A percentile compares a stretch with the other conserved stretches of the same genome.
phyloP scores from a whole-genome alignment of 306 rosid species.

The Ziziphus jujuba region DNA sequence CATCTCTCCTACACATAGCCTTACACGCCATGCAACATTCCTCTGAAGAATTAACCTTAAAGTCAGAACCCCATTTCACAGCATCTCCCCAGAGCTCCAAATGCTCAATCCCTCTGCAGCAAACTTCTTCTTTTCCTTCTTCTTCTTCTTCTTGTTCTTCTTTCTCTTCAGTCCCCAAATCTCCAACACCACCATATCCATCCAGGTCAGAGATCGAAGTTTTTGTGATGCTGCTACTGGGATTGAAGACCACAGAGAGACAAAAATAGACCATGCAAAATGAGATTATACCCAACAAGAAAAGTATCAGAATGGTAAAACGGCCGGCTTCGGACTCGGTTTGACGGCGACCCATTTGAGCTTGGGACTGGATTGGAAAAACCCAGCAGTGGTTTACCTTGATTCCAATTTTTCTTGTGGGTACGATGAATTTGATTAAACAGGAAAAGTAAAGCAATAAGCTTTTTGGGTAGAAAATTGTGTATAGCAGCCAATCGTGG shows the following conservation, averaged over 20 bases:
- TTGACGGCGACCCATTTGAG: conserved; percentile 72
- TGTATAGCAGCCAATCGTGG: background rate
- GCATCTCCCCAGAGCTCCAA: conserved; percentile 85
- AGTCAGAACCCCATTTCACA: conserved; percentile 66
- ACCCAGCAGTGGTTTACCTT: conserved; percentile 26
- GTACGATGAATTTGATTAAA: background rate
- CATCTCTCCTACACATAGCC: conserved; percentile 48
- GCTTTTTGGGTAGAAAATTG: too few species aligned
- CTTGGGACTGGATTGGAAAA: conserved; percentile 1
- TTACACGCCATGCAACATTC: conserved; percentile 73
- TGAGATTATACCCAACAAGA: conserved; percentile 55
- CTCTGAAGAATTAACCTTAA: conserved; percentile 57
- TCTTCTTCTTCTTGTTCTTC: too few species aligned
- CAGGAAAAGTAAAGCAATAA: background rate
- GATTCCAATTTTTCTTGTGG: background rate
- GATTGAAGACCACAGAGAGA: conserved; percentile 26
- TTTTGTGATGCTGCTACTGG: background rate
- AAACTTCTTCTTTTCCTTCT: conserved; percentile 22
- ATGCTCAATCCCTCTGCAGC: conserved; percentile 65
- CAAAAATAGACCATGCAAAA: conserved; percentile 51
- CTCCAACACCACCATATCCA: conserved; percentile 4
- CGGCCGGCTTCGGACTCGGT: conserved; percentile 52
- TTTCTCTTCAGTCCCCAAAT: conserved; percentile 2
- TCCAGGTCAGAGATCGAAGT: conserved; percentile 15
- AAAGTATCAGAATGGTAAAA: conserved; percentile 40